Base-by-base conservation (phyloP, 2,329 filamentous ascomycete genomes). In the Fusarium neocosmosporiellum region DNA sequence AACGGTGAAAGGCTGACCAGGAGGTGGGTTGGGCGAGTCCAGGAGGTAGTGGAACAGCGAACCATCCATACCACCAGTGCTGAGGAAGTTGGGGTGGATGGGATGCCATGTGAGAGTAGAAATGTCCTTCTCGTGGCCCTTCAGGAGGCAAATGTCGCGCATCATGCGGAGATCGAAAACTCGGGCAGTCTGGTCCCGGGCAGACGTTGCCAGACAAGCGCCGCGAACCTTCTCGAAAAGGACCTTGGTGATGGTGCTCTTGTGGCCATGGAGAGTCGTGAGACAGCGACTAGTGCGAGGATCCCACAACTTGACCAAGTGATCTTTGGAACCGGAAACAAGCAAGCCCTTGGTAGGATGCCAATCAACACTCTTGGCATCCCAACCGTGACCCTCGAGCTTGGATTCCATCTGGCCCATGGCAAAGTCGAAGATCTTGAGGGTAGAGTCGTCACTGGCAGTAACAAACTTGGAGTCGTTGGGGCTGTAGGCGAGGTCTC, bases 81-180 rank as follows among this genome's bases (percentile, higher is more conserved):
- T 96, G 36, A 99, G 89, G 46, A 99, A 86, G 65, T 94, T 95
- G 63, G 94, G 90, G 80, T 98, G 96, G 60, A 98, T 90, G 1
- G 96, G 96, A 82, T 99, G 96, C 94, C 96, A 99, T 5, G 94
- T 88, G 59, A 99, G 84, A 1, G 95, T 97, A 14, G 94, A 96
- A 68, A 99, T 94, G 74, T 98, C 96, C 83, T 98, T 98, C 76
- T 98, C 95, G 80, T 98, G 95, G 9, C 96, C 96, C 75, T 96
- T 93, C 24, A 99, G 89, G 54, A 98, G 89, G 76, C 95, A 94
- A 64, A 98, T 95, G 81, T 99, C 96, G 71, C 96, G 93, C 96
- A 99, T 98, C 93, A 98, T 98, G 57, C 96, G 91, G 64, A 99
- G 87, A 81, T 99, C 96, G 78, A 98, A 98, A 53, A 99, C 91